Percentiles rank a stretch among this genome's conserved stretches.
Evolutionary conservation across 140 eudicot genomes (phyloP).

Genomic region (Oenanthe javanica): DNA sequence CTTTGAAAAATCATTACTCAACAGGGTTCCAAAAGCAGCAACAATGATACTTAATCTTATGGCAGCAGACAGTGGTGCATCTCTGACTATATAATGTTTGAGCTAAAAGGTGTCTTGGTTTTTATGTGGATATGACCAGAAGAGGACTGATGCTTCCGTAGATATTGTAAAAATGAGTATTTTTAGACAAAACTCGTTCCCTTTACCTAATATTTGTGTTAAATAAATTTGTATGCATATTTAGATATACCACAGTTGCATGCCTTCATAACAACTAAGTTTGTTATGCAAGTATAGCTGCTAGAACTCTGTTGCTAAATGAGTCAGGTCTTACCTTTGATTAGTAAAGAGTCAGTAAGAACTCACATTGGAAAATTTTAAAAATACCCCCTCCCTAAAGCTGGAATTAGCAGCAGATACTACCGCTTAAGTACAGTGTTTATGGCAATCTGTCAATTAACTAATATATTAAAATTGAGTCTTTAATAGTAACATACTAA

Average conservation of each 20-base stretch:
- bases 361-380: too few species aligned
- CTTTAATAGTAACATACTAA: too few species aligned
- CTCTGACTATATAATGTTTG: conserved; percentile 58
- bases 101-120: not conserved
- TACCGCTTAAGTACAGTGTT: too few species aligned
- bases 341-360: not conserved
- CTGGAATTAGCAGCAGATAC: too few species aligned
- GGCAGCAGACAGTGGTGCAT: conserved; percentile 81
- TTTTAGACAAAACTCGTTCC: not conserved
- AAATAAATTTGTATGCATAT: not conserved
- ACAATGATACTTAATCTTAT: conserved; percentile 83
- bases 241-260: not conserved
- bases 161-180: not conserved
- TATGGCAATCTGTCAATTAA: too few species aligned
- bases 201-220: not conserved
- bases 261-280: not conserved
- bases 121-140: not conserved
- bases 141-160: not conserved
- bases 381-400: too few species aligned
- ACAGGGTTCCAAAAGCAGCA: conserved; percentile 99
- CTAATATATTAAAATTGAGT: too few species aligned
- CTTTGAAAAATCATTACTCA: not conserved
- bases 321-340: not conserved
- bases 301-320: not conserved
- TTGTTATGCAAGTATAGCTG: not conserved